A percentile compares a stretch with the other conserved stretches of the same genome.
Conservation (phyloP, 2,329 filamentous ascomycete genomes). For the Penicillium paneum region DNA sequence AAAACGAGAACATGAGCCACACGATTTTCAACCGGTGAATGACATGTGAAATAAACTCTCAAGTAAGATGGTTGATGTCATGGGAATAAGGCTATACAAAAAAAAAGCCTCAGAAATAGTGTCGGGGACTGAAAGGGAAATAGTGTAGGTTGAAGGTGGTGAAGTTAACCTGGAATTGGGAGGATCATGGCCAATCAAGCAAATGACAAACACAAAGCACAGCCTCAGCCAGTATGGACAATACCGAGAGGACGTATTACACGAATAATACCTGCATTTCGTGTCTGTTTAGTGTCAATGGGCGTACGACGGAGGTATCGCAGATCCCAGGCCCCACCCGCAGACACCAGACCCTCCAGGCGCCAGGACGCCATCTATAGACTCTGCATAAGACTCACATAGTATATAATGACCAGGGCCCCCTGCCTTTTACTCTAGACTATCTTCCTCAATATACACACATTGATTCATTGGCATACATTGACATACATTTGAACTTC, state of each 20-base stretch:
- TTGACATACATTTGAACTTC: neutral
- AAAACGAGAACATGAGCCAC: slow-evolving; percentile 25
- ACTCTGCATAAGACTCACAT: slow-evolving; percentile 1
- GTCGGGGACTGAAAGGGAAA: slow-evolving; percentile 2
- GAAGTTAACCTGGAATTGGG: slow-evolving; percentile 1
- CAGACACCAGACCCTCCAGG: slow-evolving; percentile 12
- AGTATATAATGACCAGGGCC: neutral
- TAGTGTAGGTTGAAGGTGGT: neutral
- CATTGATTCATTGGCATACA: neutral
- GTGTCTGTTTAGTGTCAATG: neutral
- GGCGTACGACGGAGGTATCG: slow-evolving; percentile 8
- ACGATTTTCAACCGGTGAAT: slow-evolving; percentile 3
- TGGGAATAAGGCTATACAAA: neutral
- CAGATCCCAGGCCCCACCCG: neutral
- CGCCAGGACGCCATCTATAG: slow-evolving; percentile 10
- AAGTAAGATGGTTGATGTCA: neutral
- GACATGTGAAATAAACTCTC: slow-evolving; percentile 4
- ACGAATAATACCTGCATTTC: neutral
- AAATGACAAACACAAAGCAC: slow-evolving; percentile 10
- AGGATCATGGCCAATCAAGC: slow-evolving; percentile 11
- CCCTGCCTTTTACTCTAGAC: neutral
- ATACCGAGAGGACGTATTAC: neutral
- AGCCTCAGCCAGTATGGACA: slow-evolving; percentile 11
- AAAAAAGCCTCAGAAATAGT: neutral
- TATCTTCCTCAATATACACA: neutral